Percentiles rank a stretch among this genome's conserved stretches.
These are phyloP conservation scores for Cladophialophora immunda DNA, from an alignment of 2,329 filamentous ascomycete species.

Conservation along the genomic window DNA sequence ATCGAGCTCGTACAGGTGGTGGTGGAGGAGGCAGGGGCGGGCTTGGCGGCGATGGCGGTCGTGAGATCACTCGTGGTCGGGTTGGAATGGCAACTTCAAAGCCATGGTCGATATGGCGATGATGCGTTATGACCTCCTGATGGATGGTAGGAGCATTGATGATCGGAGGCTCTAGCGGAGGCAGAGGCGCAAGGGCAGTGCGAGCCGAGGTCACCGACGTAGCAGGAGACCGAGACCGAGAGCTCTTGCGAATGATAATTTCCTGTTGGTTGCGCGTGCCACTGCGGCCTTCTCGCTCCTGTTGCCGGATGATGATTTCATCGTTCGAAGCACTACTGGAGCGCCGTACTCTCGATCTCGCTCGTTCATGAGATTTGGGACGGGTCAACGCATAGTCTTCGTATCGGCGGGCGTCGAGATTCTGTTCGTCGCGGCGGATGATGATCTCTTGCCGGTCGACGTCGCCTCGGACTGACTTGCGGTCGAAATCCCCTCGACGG, in stretches of 20 bases:
- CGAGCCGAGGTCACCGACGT: constrained; percentile 45
- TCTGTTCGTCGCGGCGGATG: constrained; percentile 52
- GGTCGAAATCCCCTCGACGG: constrained; percentile 39
- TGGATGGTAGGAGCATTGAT: constrained; percentile 82
- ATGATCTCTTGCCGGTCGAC: constrained; percentile 42
- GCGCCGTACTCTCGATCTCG: constrained; percentile 41
- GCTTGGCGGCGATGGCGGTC: constrained; percentile 52
- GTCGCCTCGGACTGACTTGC: constrained; percentile 38
- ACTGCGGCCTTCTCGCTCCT: constrained; percentile 46
- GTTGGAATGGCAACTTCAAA: constrained; percentile 38
- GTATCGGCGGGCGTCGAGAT: constrained; percentile 30
- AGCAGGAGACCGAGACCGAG: constrained; percentile 41
- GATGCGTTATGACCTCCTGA: constrained; percentile 88
- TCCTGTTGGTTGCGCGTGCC: constrained; percentile 41
- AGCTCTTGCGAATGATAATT: constrained; percentile 51
- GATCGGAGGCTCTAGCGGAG: constrained; percentile 65
- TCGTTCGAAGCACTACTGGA: constrained; percentile 43
- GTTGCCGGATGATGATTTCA: constrained; percentile 53
- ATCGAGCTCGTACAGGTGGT: constrained; percentile 44
- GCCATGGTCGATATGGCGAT: constrained; percentile 88
- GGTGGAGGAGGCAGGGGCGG: constrained; percentile 46
- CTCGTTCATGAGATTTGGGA: constrained; percentile 40
- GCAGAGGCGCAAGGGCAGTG: constrained; percentile 62
- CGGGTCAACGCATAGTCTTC: constrained; percentile 42
- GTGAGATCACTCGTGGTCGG: constrained; percentile 47